Evolutionary conservation across 2,329 filamentous ascomycete species (phyloP), one percentile per base, ranked within the genome.

Genomic region (Aspergillus fumigatiaffinis): DNA sequence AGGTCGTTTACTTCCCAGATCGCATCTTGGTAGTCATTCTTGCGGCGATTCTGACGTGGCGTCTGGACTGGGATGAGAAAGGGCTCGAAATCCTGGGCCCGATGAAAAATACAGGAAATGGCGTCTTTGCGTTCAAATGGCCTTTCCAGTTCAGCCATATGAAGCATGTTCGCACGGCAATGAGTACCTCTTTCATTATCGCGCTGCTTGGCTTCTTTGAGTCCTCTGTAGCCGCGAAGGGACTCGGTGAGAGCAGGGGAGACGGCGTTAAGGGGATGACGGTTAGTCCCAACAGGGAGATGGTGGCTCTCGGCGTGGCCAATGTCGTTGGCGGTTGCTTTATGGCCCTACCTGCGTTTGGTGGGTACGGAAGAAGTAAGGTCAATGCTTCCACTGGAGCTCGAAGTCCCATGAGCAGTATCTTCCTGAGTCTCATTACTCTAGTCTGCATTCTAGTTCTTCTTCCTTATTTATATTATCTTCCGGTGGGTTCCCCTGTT

Each of bases 191-290:
- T 0, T 96, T 99, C 68, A 81, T 97, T 54, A 96, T 99, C 62
- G 91, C 92, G 0, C 81, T 99, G 25, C 86, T 99, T 0, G 94
- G 94, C n/a, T 99, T 99, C 76, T 99, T 99, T 67, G 94, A 99
- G 74, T 96, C 91, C 2, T 96, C 92, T 0, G 92, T 99, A 12
- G 94, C 94, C 1, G 94, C 94, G 38, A 97, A 97, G 76, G 93
- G 90, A 60, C 78, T 99, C 2, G 89, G 89, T 14, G 79, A 79
- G 50, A 80, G 79, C 6, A 77, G 84, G 46, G 80, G 79, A 52
- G 84, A 88, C 61, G 85, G 85, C 9, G 87, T 97, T 32, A 84
- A 90, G 58, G 89, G 87, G 32, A 91, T 97, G 71, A 85, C 89
- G 53, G 80, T 97, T 46, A 96, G 92, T 70, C 85, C 94, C 1